Evolutionary conservation across 1,139 yeast genomes (phyloP).

Genomic region (Trichomonascaceae sp.): DNA sequence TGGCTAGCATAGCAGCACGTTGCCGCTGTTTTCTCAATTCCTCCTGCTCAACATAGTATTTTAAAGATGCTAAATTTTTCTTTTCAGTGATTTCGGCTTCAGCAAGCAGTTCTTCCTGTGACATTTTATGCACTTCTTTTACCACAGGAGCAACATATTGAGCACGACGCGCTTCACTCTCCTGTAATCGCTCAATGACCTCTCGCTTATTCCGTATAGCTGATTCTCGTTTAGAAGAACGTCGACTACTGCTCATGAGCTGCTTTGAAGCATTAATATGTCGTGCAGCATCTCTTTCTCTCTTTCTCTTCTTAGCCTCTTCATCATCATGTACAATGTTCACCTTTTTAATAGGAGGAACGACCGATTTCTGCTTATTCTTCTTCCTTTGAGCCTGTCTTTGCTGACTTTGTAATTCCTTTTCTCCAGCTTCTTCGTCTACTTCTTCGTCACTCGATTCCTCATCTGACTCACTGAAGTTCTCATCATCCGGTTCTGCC

Average conservation of each 20-base stretch:
- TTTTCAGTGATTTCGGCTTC: constrained; percentile 86
- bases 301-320: constrained; percentile 13
- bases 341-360: constrained; percentile 9
- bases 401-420: constrained; percentile 25
- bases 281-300: constrained; percentile 4
- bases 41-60: constrained; percentile 78
- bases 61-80: constrained; percentile 64
- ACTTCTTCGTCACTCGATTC: constrained; percentile 25
- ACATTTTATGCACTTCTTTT: constrained; percentile 39
- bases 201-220: constrained; percentile 76
- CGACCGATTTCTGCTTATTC: constrained; percentile 12
- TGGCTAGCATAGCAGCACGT: constrained; percentile 62
- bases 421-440: constrained; percentile 35
- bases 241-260: constrained; percentile 55
- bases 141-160: constrained; percentile 36
- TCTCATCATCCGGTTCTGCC: constrained; percentile 24
- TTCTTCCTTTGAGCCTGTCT: constrained; percentile 24
- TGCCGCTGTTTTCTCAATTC: constrained; percentile 72
- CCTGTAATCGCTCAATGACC: constrained; percentile 65
- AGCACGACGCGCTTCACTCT: constrained; percentile 61
- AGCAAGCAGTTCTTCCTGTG: constrained; percentile 79
- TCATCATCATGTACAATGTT: constrained; percentile 11
- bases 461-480: constrained; percentile 28
- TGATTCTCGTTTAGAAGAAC: constrained; percentile 74
- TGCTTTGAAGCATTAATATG: constrained; percentile 14